phyloP scores from a whole-genome alignment of 345 rosid species.

The Camelina sativa region DNA sequence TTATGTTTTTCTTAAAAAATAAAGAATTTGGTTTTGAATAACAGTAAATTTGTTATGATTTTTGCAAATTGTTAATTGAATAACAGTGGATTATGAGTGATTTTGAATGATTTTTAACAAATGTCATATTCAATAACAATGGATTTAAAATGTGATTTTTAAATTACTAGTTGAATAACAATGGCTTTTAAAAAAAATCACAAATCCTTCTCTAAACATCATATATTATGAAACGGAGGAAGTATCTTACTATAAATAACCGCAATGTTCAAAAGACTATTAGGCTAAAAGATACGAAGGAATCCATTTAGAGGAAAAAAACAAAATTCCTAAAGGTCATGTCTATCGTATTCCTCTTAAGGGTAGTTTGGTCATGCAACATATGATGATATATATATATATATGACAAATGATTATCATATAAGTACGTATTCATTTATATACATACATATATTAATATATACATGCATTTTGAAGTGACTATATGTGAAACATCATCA shows the following conservation, averaged over 20 bases:
- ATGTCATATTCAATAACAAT: too few relatives aligned
- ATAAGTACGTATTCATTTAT: background rate
- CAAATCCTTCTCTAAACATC: too few relatives aligned
- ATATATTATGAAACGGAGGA: too few relatives aligned
- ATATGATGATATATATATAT: constrained; percentile 1
- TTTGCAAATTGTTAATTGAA: too few relatives aligned
- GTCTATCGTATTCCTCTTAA: background rate
- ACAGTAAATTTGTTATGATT: too few relatives aligned
- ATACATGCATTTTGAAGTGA: background rate
- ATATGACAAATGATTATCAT: background rate
- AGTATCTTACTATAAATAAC: background rate
- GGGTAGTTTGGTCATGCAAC: constrained; percentile 15
- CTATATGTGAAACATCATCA: background rate
- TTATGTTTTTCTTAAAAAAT: too few relatives aligned
- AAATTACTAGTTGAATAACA: too few relatives aligned
- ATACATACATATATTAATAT: background rate
- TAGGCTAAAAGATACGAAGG: background rate
- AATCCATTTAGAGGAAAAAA: constrained; percentile 4
- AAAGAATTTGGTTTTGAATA: too few relatives aligned
- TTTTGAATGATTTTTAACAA: too few relatives aligned
- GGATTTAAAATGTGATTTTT: too few relatives aligned
- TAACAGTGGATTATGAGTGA: too few relatives aligned
- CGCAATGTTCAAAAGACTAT: background rate
- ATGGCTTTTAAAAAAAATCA: too few relatives aligned
- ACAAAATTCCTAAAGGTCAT: constrained; percentile 12